Percentiles rank a stretch among this genome's conserved stretches.
Conservation (phyloP, 2,329 filamentous ascomycete species). For the Colletotrichum abscissum region DNA sequence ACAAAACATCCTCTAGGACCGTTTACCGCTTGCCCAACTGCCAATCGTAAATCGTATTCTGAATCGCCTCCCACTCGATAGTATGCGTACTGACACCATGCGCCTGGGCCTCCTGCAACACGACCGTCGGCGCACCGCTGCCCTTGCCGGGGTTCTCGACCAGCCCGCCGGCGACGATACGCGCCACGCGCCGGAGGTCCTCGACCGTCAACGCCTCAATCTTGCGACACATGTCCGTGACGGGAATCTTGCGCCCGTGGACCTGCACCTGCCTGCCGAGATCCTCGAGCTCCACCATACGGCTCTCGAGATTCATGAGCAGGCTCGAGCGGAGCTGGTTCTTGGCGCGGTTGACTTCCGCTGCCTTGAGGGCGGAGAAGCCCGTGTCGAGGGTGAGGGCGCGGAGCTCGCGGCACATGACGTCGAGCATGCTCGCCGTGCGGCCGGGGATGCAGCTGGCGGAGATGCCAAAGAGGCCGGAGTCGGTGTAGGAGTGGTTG, state of each 20-base stretch:
- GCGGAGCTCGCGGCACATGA: constrained; percentile 92
- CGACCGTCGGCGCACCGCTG: constrained; percentile 91
- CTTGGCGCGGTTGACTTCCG: constrained; percentile 92
- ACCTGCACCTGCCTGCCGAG: constrained; percentile 95
- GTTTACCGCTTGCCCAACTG: constrained; percentile 72
- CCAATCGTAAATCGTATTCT: constrained; percentile 87
- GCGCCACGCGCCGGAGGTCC: constrained; percentile 86
- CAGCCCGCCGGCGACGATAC: constrained; percentile 79
- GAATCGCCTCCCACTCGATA: constrained; percentile 89
- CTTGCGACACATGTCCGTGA: constrained; percentile 89
- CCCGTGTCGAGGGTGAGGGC: constrained; percentile 81
- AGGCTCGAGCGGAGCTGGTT: constrained; percentile 92
- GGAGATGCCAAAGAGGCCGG: constrained; percentile 93
- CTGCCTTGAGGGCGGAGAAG: constrained; percentile 75
- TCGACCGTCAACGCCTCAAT: constrained; percentile 85
- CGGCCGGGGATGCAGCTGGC: constrained; percentile 84
- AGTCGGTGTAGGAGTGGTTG: constrained; percentile 97
- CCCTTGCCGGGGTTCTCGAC: constrained; percentile 81
- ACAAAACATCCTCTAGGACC: background rate
- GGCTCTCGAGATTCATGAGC: constrained; percentile 96
- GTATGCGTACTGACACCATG: constrained; percentile 74
- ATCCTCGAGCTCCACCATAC: constrained; percentile 98
- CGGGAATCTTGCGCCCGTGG: constrained; percentile 92
- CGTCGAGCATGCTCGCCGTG: constrained; percentile 87
- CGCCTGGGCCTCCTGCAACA: constrained; percentile 89